These are phyloP conservation scores for Phytophthora cactorum DNA, from an alignment of 352 stramenopile genomes.

Conservation along the genomic window DNA sequence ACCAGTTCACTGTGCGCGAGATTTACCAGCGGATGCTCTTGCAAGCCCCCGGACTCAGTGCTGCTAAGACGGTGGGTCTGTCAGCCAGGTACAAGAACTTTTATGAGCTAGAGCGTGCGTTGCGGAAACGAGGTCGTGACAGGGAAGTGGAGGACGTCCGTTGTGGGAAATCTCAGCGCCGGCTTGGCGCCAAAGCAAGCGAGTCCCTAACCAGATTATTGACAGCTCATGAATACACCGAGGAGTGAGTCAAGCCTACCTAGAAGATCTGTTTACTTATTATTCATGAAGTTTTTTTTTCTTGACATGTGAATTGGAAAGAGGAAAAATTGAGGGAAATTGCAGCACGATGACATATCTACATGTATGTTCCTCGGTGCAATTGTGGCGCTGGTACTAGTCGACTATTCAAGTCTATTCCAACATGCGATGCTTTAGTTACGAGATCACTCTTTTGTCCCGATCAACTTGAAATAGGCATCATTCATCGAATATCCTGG, in stretches of 20 bases:
- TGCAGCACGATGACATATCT: too few relatives aligned
- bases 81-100: constrained; percentile 58
- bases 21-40: constrained; percentile 89
- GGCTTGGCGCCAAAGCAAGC: constrained; percentile 46
- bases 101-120: constrained; percentile 46
- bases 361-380: too few relatives aligned
- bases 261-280: too few relatives aligned
- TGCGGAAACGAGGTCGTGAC: constrained; percentile 40
- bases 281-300: too few relatives aligned
- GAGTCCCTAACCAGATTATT: constrained; percentile 44
- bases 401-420: too few relatives aligned
- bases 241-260: constrained; percentile 12
- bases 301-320: too few relatives aligned
- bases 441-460: too few relatives aligned
- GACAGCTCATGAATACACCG: constrained; percentile 41
- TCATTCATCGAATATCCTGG: background rate
- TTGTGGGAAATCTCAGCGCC: constrained; percentile 55
- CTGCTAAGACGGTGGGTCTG: constrained; percentile 56
- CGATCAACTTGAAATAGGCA: too few relatives aligned
- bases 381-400: too few relatives aligned
- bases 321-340: too few relatives aligned
- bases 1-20: constrained; percentile 70
- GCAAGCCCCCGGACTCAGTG: constrained; percentile 69
- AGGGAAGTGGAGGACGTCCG: constrained; percentile 52
- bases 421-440: too few relatives aligned